These are phyloP conservation scores for Cicer yamashitae DNA, from an alignment of 306 rosid genomes.

Conservation along the genomic window DNA sequence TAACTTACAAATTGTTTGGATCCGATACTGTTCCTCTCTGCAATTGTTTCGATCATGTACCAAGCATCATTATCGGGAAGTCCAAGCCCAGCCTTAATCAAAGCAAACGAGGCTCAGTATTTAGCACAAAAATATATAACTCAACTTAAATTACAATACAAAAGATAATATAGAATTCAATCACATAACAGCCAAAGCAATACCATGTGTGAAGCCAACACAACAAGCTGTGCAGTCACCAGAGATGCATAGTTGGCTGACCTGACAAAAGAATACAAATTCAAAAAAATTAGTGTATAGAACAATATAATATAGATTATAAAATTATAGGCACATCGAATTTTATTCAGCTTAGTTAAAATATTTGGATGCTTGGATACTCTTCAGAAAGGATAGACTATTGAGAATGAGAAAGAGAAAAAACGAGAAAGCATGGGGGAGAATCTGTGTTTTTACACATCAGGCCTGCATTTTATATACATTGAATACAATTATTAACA, in stretches of 20 bases:
- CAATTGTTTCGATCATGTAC: constrained; percentile 94
- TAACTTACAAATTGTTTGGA: constrained; percentile 89
- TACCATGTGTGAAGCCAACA: constrained; percentile 95
- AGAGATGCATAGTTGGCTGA: constrained; percentile 87
- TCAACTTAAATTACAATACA: constrained; percentile 20
- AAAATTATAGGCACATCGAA: constrained; percentile 21
- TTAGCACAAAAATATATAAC: constrained; percentile 29
- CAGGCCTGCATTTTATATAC: too few relatives aligned
- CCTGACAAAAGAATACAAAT: constrained; percentile 53
- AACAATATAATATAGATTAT: constrained; percentile 25
- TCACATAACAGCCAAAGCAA: constrained; percentile 44
- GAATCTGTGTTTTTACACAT: background rate
- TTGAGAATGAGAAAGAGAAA: background rate
- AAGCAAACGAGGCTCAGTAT: constrained; percentile 41
- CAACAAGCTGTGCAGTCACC: constrained; percentile 82
- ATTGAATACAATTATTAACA: background rate
- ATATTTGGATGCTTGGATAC: constrained; percentile 2
- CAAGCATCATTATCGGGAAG: constrained; percentile 92
- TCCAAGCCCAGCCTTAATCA: constrained; percentile 89
- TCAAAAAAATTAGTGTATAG: constrained; percentile 18
- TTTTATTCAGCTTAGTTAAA: constrained; percentile 8
- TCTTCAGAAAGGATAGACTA: background rate
- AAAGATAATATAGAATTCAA: constrained; percentile 17
- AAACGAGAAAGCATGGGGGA: background rate
- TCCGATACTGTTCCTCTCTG: constrained; percentile 88